Evolutionary conservation across 1,284 basidiomycete genomes (phyloP), one percentile per base, ranked within the genome.

Genomic region (Ceratobasidium papillatum): DNA sequence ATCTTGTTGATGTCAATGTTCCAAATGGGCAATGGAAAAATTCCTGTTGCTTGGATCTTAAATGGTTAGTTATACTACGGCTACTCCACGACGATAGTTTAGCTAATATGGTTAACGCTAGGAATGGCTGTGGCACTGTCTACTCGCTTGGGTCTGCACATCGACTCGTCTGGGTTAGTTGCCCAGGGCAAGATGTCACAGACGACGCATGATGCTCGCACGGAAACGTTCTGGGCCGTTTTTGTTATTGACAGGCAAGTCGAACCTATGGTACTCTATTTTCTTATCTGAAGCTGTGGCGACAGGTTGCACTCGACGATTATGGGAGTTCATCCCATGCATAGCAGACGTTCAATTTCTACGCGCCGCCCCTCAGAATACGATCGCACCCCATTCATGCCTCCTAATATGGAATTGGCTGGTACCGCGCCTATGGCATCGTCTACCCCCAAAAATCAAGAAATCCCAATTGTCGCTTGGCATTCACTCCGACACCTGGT

Each of bases 281-380:
- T 59, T 27, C 3, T 56, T 3, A 25, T 62, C 38, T 45, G 27
- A 61, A 14, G 3, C 25, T 27, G 27, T n/a, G n/a, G n/a, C 25
- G 34, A 36, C 19, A 71, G 68, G 56, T 19, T 71, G 25, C 68
- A 71, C 25, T 71, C 68, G 22, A 71, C 54, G 11, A 71, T 71
- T 25, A 71, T 71, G 68, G 68, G 68, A 32, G 68, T 71, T 19
- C 68, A 71, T 59, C 68, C 68, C 3, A 43, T 71, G 41, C 68
- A 71, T n/a, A 71, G 68, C 41, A 34, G 54, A 27, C 52, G 68
- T 17, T 71, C 68, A 27, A 71, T 71, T 25, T 71, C 68, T n/a
- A 71, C 68, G 7, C 54, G 34, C 41, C 68, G 68, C 38, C 68
- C 68, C 11, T 41, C 17, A 0, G 68, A 34, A 1, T 56, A 54